These are phyloP conservation scores for Eutrema japonicum DNA, from an alignment of 345 rosid genomes.

Conservation along the genomic window DNA sequence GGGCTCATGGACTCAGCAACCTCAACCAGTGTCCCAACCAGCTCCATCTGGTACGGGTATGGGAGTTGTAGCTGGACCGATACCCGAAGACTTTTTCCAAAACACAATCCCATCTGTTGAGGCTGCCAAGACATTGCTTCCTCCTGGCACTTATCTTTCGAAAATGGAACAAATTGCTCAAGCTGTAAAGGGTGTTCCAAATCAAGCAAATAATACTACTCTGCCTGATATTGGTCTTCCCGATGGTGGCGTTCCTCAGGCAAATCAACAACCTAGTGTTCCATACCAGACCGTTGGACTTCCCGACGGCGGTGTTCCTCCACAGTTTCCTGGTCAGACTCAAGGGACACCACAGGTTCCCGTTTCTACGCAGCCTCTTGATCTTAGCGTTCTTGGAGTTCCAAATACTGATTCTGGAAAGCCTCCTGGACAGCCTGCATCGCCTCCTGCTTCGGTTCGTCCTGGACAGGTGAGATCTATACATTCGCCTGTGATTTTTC, in stretches of 20 bases:
- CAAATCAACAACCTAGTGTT: constrained; percentile 54
- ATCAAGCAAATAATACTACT: constrained; percentile 49
- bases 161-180: constrained; percentile 69
- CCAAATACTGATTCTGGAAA: constrained; percentile 73
- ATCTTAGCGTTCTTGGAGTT: constrained; percentile 90
- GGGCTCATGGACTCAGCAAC: constrained; percentile 56
- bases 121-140: constrained; percentile 82
- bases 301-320: constrained; percentile 91
- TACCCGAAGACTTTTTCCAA: constrained; percentile 96
- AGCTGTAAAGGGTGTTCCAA: constrained; percentile 49
- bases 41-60: constrained; percentile 51
- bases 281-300: constrained; percentile 64
- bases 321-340: constrained; percentile 55
- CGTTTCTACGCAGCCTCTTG: constrained; percentile 78
- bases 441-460: constrained; percentile 74
- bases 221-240: constrained; percentile 67
- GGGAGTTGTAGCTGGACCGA: constrained; percentile 65
- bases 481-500: neutral
- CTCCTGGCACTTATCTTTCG: constrained; percentile 85
- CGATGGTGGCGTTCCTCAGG: constrained; percentile 75
- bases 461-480: constrained; percentile 81
- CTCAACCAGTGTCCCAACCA: constrained; percentile 56
- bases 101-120: constrained; percentile 88
- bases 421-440: constrained; percentile 53
- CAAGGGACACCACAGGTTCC: constrained; percentile 52